Percentiles rank a stretch among this genome's conserved stretches.
These are phyloP conservation scores for Mortierella sp. DNA, from an alignment of 371 early-diverging fungal species.

Conservation along the genomic window DNA sequence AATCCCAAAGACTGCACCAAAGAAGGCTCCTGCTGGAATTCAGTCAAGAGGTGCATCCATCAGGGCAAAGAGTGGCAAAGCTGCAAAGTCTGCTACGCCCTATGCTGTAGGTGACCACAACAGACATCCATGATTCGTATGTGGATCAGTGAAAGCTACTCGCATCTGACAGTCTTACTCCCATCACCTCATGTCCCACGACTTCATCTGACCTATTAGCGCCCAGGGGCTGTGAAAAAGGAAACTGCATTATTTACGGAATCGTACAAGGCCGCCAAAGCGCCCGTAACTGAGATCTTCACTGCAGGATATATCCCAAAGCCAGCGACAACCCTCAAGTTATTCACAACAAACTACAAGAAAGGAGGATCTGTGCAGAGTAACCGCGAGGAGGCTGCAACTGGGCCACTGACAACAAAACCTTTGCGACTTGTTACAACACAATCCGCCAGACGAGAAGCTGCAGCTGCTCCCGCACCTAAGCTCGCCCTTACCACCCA, in stretches of 20 bases:
- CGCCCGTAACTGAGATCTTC: constrained; percentile 50
- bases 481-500: constrained; percentile 6
- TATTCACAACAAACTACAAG: constrained; percentile 42
- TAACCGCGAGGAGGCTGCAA: not conserved
- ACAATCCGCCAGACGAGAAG: constrained; percentile 24
- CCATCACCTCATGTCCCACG: constrained; percentile 24
- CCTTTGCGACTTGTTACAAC: constrained; percentile 42
- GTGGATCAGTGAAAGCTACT: not conserved
- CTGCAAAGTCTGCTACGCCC: constrained; percentile 25
- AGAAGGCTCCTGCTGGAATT: constrained; percentile 26
- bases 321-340: constrained; percentile 34
- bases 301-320: constrained; percentile 53
- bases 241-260: constrained; percentile 53
- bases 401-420: constrained; percentile 24
- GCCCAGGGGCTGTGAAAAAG: constrained; percentile 36
- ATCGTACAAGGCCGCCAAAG: constrained; percentile 41
- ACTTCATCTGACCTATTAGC: constrained; percentile 15
- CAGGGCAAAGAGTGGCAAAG: constrained; percentile 14
- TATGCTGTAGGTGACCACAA: constrained; percentile 24
- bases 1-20: constrained; percentile 6
- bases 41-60: constrained; percentile 29
- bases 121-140: not conserved
- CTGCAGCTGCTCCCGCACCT: constrained; percentile 10
- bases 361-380: constrained; percentile 6
- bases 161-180: not conserved